Evolutionary conservation across 2,329 filamentous ascomycete species (phyloP), one percentile per base, ranked within the genome.

Genomic region (Dothistroma pini): DNA sequence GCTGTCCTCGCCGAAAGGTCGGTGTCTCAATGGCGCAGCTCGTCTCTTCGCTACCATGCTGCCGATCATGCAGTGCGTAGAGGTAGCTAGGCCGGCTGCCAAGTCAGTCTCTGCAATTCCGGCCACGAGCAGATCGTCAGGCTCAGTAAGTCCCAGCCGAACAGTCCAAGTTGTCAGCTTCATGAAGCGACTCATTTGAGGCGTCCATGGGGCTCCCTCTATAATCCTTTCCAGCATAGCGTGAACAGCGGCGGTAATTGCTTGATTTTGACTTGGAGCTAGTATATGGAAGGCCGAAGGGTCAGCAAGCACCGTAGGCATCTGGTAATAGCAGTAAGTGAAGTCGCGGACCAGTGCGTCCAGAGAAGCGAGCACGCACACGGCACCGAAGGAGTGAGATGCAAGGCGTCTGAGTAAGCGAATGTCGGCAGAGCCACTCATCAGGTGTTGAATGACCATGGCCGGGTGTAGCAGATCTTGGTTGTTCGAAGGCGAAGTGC

Each of bases 311-410:
- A 56, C 54, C 10, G 54, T 35, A 21, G 54, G 54, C 54, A 56
- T 56, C 41, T 56, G 54, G 19, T 56, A 56, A 32, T 48, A 56
- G 35, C 54, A 56, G 54, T 56, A 56, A 31, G 54, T 56, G 14
- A 56, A 56, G 25, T 56, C 54, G 19, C 54, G 54, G 11, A 56
- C 54, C 14, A 56, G 35, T 22, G 54, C 41, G 12, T 56, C 54
- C 12, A 56, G 22, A 19, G 35, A 31, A 29, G 54, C 41, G 32
- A 56, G 54, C 14, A 56, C 25, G 41, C 54, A 56, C 38, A 56
- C n/a, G 8, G 54, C 48, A 2, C 35, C 41, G 35, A 56, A 48
- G 16, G 54, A 8, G 29, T 48, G 22, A n/a, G 54, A 47, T n/a
- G 35, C 35, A 11, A 56, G 35, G 22, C 54, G 54, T 12, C 21